Base-by-base conservation (phyloP, 2,329 filamentous ascomycete genomes). In the Trichophyton mentagrophytes region DNA sequence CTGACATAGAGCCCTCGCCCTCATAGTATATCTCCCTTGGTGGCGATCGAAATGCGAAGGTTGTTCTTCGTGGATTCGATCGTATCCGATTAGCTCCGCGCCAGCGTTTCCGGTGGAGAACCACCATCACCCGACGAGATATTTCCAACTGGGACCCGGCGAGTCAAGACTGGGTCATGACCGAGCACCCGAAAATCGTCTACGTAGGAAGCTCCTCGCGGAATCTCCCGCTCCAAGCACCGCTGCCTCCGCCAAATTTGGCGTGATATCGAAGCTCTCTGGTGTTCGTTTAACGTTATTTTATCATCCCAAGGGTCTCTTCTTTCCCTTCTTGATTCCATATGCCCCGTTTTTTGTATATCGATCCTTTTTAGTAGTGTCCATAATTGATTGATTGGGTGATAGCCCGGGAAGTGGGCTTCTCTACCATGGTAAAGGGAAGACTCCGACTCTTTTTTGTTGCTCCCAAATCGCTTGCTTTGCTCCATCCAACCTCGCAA, bases 141-240 rank as follows among this genome's bases (percentile, higher is more conserved):
- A 66, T 96, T 61, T 90, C 86, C 71, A 93, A 90, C 76, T 96
- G 92, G 91, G 89, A 96, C 66, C 77, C 82, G 0, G 79, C 70
- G 1, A 71, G 76, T n/a, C 91, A 96, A 79, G 86, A 96, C 77
- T 97, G 92, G 91, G 82, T 90, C 53, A 77, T 85, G 60, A 77
- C 76, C 33, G 67, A 75, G 22, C 78, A 82, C 66, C 73, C 78
- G 59, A 85, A 85, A 77, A 84, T 76, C 61, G 78, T 84, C 46
- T 81, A 80, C 64, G 82, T 86, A 4, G 83, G 83, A 27, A 78
- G 75, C 64, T 82, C 79, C 3, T 84, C 81, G 61, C 77, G 83
- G 66, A 83, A 80, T 61, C 70, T 85, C 65, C 77, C 76, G 22
- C 75, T 85, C 11, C 67, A 70, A 20, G 73, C 72, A 17, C 66